Evolutionary conservation across 1,284 basidiomycete species (phyloP), one percentile per base, ranked within the genome.

Genomic region (Cutaneotrichosporon sp.): DNA sequence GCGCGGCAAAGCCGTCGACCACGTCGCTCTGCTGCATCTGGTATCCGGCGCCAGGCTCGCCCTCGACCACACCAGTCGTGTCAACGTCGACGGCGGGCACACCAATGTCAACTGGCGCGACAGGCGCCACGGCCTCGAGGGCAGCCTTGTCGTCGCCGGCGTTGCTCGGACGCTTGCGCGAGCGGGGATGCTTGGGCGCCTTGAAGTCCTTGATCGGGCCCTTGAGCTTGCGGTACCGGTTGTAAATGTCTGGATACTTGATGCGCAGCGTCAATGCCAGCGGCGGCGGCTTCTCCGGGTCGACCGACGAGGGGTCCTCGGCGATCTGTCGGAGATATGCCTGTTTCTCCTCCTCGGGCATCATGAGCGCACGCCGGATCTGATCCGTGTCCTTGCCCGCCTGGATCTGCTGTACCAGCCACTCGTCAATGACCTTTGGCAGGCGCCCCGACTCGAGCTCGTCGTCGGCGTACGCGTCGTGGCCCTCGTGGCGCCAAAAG

Each of bases 61-160:
- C 34, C 20, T 49, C 47, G 35, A 39, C 41, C 39, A 39, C 30
- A 21, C 17, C 21, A 26, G 34, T 42, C 17, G 30, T 36, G 41
- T 83, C 67, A 80, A 84, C 2, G 78, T 92, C 2, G 78, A 92
- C 38, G 38, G n/a, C 20, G 85, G 87, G 0, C 86, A 88, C 62
- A 88, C 81, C 3, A 86, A 87, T 67, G 82, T 87, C 2, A 78
- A 93, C 34, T 23, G 36, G 34, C n/a, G 36, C 22, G 40, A 30
- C 23, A 21, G 21, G 12, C 13, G 15, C 20, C 13, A 17, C 30
- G 8, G 18, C 20, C 4, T 21, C 26, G 30, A 18, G 20, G 30
- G 21, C 23, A 9, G 35, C 17, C 30, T 49, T 43, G 22, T 49
- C 47, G 33, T 45, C 47, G 42, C 30, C 43, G 26, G 18, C 41